Evolutionary conservation across 805 yeast genomes (phyloP).

Genomic region (Yamadazyma sp.): DNA sequence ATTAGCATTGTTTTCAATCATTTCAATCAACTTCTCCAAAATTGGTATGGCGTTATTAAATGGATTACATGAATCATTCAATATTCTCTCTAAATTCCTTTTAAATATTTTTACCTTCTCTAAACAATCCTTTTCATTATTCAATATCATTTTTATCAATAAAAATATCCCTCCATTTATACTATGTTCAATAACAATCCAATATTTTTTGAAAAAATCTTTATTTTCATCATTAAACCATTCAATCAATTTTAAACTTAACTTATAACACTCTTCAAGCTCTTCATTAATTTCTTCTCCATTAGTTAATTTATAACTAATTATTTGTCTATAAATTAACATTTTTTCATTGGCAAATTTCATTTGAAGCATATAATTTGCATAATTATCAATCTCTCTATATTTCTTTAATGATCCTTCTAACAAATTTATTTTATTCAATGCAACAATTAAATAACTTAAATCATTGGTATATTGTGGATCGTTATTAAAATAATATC

Average conservation of each 20-base stretch:
- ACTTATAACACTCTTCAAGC: neutral
- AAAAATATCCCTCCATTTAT: conserved; percentile 9
- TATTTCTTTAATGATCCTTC: neutral
- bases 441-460: conserved; percentile 1
- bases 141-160: conserved; percentile 7
- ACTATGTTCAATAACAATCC: conserved; percentile 9
- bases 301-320: conserved; percentile 1
- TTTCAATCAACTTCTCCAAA: conserved; percentile 3
- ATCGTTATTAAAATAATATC: conserved; percentile 15
- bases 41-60: conserved; percentile 1
- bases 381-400: neutral
- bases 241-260: conserved; percentile 2
- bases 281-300: conserved; percentile 2
- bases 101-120: neutral
- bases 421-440: neutral
- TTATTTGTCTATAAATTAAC: neutral
- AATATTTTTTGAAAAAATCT: conserved; percentile 8
- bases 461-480: neutral
- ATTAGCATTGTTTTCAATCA: conserved; percentile 4
- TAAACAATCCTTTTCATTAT: conserved; percentile 2
- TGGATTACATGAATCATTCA: neutral
- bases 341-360: conserved; percentile 7
- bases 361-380: conserved; percentile 3
- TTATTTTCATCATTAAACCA: conserved; percentile 7
- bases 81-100: neutral